Conservation (phyloP, 176 grass and related monocot species). For the Rhipidocladum racemiflorum region DNA sequence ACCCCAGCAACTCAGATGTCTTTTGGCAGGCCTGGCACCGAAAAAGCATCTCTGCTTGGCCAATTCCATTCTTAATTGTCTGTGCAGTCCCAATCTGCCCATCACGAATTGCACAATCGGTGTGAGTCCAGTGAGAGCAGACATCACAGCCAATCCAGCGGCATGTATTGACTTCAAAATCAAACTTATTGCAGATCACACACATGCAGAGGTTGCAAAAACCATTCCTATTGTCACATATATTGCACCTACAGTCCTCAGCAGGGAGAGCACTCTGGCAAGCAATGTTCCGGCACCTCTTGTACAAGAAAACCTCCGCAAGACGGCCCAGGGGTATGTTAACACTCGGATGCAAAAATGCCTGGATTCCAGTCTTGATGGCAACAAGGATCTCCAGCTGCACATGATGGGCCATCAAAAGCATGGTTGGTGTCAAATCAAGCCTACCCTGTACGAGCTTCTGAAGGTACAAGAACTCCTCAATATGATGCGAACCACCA, state of each 20-base stretch:
- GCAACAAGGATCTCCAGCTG: conserved; percentile 81
- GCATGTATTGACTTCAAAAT: conserved; percentile 89
- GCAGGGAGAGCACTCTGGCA: conserved; percentile 67
- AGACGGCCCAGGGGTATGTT: conserved; percentile 49
- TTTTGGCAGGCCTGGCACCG: conserved; percentile 77
- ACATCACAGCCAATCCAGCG: conserved; percentile 87
- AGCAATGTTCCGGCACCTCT: conserved; percentile 80
- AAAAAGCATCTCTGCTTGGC: conserved; percentile 58
- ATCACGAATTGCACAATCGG: conserved; percentile 69
- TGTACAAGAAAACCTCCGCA: conserved; percentile 67
- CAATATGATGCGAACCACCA: conserved; percentile 49
- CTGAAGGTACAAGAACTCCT: conserved; percentile 73
- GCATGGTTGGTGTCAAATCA: conserved; percentile 49
- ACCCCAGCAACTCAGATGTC: conserved; percentile 75
- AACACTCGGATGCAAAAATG: conserved; percentile 74
- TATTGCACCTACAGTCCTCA: conserved; percentile 61
- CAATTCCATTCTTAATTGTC: conserved; percentile 42
- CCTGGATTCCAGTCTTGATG: conserved; percentile 77
- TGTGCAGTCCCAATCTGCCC: conserved; percentile 49
- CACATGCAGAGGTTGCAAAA: conserved; percentile 96
- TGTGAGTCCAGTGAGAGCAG: conserved; percentile 92
- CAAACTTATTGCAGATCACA: conserved; percentile 78
- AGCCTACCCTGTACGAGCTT: conserved; percentile 64
- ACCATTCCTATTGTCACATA: conserved; percentile 56
- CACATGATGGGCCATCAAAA: conserved; percentile 55